Percentiles rank a stretch among this genome's conserved stretches.
phyloP scores from a whole-genome alignment of 2,329 filamentous ascomycete genomes.

The Fusarium protoensiforme region DNA sequence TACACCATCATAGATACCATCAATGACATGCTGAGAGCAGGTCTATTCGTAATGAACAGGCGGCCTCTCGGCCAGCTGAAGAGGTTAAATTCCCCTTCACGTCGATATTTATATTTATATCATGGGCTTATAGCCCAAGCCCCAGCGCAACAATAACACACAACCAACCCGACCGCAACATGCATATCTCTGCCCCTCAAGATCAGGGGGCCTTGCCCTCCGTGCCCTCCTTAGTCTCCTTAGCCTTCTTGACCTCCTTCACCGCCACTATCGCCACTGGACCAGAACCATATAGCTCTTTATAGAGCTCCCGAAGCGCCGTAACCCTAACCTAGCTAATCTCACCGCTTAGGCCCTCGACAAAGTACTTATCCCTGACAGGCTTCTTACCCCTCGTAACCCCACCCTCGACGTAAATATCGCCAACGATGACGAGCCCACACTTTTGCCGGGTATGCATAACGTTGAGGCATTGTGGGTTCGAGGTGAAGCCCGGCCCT shows the following conservation, averaged over 20 bases:
- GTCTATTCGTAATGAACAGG: too few relatives aligned
- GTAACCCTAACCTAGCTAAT: background rate
- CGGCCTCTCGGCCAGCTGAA: too few relatives aligned
- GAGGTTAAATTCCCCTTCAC: too few relatives aligned
- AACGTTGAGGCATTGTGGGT: slow-evolving; percentile 32
- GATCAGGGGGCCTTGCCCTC: background rate
- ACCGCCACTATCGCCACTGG: background rate
- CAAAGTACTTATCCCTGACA: background rate
- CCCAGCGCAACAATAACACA: background rate
- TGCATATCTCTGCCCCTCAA: background rate
- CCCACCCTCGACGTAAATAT: slow-evolving; percentile 23
- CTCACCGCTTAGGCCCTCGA: background rate
- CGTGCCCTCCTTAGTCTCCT: too few relatives aligned
- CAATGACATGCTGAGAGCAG: too few relatives aligned
- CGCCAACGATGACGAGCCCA: slow-evolving; percentile 31
- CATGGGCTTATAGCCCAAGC: background rate
- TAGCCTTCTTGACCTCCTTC: background rate
- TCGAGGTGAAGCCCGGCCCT: slow-evolving; percentile 29
- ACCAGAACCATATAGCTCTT: background rate
- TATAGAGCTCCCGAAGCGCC: background rate
- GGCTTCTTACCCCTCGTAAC: background rate
- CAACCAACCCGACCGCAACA: background rate
- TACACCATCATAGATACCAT: too few relatives aligned
- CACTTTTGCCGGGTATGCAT: slow-evolving; percentile 28
- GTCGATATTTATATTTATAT: background rate